Evolutionary conservation across 768 basidiomycete genomes (phyloP).

Genomic region (Naganishia antarctica): DNA sequence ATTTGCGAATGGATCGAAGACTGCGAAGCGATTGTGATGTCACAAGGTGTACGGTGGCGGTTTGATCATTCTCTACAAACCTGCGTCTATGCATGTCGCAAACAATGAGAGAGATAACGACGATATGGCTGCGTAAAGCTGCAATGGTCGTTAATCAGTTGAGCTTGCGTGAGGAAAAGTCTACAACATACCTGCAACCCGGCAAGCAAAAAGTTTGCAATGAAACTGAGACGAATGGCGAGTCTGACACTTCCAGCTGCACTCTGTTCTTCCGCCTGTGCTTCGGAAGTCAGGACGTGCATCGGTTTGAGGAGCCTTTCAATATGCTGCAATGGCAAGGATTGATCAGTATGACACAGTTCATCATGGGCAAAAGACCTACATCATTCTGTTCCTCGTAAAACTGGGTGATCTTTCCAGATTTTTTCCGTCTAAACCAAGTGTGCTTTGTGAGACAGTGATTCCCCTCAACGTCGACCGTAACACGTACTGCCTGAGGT

Average conservation of each 20-base stretch:
- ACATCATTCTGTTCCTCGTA: conserved; percentile 45
- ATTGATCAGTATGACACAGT: background rate
- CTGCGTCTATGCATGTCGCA: conserved; percentile 81
- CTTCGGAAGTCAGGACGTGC: conserved; percentile 81
- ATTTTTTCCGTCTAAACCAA: conserved; percentile 33
- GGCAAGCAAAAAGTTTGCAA: conserved; percentile 68
- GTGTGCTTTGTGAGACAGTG: background rate
- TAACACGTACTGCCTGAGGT: conserved; percentile 39
- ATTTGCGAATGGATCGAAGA: conserved; percentile 51
- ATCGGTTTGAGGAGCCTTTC: conserved; percentile 81
- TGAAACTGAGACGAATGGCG: conserved; percentile 77
- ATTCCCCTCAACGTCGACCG: background rate
- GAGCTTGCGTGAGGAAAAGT: conserved; percentile 26
- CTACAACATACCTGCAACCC: conserved; percentile 60
- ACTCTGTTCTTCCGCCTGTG: conserved; percentile 63
- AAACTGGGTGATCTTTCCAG: conserved; percentile 42
- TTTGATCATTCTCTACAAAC: conserved; percentile 27
- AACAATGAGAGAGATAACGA: conserved; percentile 77
- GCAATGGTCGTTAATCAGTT: conserved; percentile 18
- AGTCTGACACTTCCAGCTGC: conserved; percentile 68
- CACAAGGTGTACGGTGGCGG: background rate
- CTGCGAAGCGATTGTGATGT: conserved; percentile 29
- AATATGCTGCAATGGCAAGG: conserved; percentile 62
- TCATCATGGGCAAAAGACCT: background rate
- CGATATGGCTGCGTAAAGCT: conserved; percentile 84